Conservation (phyloP, 305 asterid species). For the Coffea humblotiana region DNA sequence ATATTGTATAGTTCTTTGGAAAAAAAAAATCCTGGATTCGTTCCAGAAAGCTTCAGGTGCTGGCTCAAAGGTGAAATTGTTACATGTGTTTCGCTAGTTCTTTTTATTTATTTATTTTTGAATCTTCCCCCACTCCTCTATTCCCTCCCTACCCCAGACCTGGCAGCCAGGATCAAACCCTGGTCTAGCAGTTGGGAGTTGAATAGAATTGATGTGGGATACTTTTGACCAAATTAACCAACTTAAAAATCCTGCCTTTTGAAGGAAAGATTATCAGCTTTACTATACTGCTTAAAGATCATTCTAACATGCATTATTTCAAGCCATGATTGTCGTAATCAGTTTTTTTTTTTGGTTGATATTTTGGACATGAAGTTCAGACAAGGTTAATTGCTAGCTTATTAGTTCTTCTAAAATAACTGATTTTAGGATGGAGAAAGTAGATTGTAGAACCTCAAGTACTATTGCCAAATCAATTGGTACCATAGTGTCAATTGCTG, state of each 20-base stretch:
- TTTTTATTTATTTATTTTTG: no score
- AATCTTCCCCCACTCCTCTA: no score
- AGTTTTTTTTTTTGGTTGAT: not conserved
- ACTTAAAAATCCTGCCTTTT: not conserved
- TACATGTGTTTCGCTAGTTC: no score
- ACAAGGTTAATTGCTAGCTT: constrained; percentile 5
- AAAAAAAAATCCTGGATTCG: not conserved
- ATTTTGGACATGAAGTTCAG: not conserved
- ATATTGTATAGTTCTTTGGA: not conserved
- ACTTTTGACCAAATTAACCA: not conserved
- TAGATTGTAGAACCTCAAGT: constrained; percentile 54
- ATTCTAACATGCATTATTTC: not conserved
- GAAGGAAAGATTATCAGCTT: not conserved
- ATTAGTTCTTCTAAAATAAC: constrained; percentile 11
- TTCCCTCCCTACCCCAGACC: no score
- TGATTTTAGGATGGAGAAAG: constrained; percentile 67
- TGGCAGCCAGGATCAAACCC: no score
- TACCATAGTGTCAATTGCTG: constrained; percentile 70
- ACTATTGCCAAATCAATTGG: constrained; percentile 67
- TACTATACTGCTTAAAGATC: not conserved
- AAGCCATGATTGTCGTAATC: not conserved
- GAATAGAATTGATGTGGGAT: not conserved
- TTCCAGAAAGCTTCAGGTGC: no score
- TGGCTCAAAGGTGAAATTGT: no score
- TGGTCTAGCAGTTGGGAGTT: no score